phyloP scores from a whole-genome alignment of 306 rosid genomes.

The Cicer judaicum region DNA sequence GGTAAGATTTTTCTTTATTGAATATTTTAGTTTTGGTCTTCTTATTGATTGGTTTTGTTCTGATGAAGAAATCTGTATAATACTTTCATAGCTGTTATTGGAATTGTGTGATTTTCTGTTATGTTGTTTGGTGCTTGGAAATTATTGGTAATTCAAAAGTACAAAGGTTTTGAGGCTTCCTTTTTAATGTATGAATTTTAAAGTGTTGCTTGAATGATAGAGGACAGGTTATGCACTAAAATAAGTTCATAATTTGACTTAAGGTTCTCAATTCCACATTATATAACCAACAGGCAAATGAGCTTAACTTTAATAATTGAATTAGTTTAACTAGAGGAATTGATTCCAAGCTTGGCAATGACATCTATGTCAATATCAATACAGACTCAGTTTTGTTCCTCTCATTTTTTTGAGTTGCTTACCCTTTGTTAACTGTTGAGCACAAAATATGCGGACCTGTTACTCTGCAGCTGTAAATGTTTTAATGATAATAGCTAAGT shows the following conservation, averaged over 20 bases:
- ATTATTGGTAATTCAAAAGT: background rate
- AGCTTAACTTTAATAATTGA: background rate
- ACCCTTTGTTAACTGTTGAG: background rate
- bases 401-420: background rate
- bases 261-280: background rate
- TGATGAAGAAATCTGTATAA: background rate
- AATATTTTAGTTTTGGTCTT: background rate
- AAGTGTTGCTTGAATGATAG: background rate
- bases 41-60: background rate
- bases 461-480: background rate
- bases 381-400: background rate
- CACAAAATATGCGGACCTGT: background rate
- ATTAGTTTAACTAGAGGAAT: background rate
- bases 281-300: too few species aligned
- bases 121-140: background rate
- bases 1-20: constrained; percentile 45
- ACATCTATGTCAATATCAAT: constrained; percentile 1
- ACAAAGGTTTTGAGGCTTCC: background rate
- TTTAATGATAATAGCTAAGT: background rate
- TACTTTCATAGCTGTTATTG: background rate
- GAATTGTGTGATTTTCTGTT: background rate
- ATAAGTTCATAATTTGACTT: constrained; percentile 7
- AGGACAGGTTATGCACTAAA: background rate
- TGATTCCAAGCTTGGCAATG: constrained; percentile 3
- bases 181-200: background rate